A percentile compares a stretch with the other conserved stretches of the same genome.
Evolutionary conservation across 2,329 filamentous ascomycete genomes (phyloP).

Genomic region (Sporothrix phasma): DNA sequence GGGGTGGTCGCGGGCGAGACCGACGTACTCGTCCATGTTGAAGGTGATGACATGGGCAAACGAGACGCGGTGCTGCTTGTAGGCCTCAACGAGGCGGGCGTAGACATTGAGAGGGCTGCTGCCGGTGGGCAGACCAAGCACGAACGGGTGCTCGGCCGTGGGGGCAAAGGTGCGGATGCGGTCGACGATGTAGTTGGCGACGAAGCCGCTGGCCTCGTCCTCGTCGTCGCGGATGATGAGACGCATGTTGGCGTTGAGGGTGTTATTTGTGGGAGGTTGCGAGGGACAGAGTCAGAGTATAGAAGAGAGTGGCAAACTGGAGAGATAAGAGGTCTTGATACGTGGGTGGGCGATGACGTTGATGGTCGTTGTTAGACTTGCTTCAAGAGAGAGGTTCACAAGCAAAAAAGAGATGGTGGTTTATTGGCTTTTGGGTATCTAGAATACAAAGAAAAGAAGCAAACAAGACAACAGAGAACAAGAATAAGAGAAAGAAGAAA

Average conservation of each 20-base stretch:
- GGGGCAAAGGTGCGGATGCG: conserved; percentile 60
- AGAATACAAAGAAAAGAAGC: neutral
- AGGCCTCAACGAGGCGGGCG: conserved; percentile 52
- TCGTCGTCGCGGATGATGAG: conserved; percentile 62
- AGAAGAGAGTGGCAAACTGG: neutral
- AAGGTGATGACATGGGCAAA: conserved; percentile 65
- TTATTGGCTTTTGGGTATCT: conserved; percentile 10
- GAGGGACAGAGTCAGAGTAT: neutral
- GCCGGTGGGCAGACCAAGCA: conserved; percentile 63
- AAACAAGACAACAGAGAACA: neutral
- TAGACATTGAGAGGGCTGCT: conserved; percentile 63
- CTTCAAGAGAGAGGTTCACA: neutral
- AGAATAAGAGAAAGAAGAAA: neutral
- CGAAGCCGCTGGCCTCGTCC: conserved; percentile 52
- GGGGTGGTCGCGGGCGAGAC: conserved; percentile 61
- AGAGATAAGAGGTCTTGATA: neutral
- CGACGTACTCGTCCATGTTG: conserved; percentile 62
- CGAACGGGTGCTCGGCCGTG: conserved; percentile 54
- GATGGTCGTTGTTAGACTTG: neutral
- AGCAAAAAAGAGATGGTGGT: neutral
- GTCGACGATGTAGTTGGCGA: conserved; percentile 64
- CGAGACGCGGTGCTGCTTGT: conserved; percentile 43
- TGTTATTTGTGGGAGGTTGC: neutral
- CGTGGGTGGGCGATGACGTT: neutral
- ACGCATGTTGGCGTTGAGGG: conserved; percentile 41